Evolutionary conservation across 2,329 filamentous ascomycete species (phyloP).

Genomic region (Gnomoniopsis sp.): DNA sequence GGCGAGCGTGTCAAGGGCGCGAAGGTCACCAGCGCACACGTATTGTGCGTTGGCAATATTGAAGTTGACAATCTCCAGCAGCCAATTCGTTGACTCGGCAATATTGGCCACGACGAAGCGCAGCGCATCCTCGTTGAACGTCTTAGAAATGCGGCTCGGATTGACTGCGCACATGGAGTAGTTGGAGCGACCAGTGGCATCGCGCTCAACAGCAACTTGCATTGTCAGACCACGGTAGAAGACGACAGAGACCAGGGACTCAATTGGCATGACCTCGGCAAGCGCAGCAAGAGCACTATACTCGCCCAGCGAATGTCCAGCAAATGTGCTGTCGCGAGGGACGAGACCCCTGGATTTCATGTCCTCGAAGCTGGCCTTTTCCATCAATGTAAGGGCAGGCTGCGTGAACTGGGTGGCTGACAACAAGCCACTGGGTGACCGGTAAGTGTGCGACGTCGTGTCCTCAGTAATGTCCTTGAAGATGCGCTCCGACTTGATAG

Average conservation of each 20-base stretch:
- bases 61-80: conserved; percentile 98
- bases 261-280: conserved; percentile 99
- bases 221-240: conserved; percentile 99
- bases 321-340: conserved; percentile 93
- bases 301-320: conserved; percentile 95
- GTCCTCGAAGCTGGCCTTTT: conserved; percentile 99
- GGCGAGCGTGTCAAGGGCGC: conserved; percentile 67
- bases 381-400: conserved; percentile 95
- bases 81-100: conserved; percentile 87
- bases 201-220: conserved; percentile 98
- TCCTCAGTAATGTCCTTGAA: conserved; percentile 96
- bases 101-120: conserved; percentile 97
- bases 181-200: conserved; percentile 88
- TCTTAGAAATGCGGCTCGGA: conserved; percentile 96
- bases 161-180: conserved; percentile 99
- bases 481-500: conserved; percentile 97
- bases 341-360: conserved; percentile 98
- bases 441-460: conserved; percentile 95
- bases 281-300: conserved; percentile 95
- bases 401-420: conserved; percentile 99
- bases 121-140: conserved; percentile 95
- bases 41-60: conserved; percentile 76
- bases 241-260: conserved; percentile 94
- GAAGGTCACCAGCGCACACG: conserved; percentile 67
- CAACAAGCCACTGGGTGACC: conserved; percentile 87